Evolutionary conservation across 257 asterid genomes (phyloP).

Genomic region (Rubia yunnanensis): DNA sequence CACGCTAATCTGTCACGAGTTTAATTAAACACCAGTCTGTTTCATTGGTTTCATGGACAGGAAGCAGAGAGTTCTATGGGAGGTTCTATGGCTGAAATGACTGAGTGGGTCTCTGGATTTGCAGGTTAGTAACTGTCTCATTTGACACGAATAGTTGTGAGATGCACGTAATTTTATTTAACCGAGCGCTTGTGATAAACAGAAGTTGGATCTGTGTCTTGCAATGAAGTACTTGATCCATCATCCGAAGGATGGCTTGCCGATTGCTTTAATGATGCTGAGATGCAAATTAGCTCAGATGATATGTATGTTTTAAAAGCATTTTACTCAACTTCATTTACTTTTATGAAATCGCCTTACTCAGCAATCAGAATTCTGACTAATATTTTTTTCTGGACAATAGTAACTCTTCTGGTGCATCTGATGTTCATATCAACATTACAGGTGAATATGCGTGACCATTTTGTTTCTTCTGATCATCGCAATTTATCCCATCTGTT

Average conservation of each 20-base stretch:
- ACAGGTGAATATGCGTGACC: conserved; percentile 29
- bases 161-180: neutral
- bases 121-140: conserved; percentile 23
- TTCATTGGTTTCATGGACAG: conserved; percentile 16
- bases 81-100: conserved; percentile 19
- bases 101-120: conserved; percentile 37
- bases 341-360: conserved; percentile 1
- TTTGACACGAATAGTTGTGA: neutral
- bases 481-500: neutral
- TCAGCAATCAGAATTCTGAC: conserved; percentile 10
- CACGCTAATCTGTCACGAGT: neutral
- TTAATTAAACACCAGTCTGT: neutral
- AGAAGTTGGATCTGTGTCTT: conserved; percentile 24
- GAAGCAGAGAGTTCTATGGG: conserved; percentile 27
- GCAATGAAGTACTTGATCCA: conserved; percentile 49
- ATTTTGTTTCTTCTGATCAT: no score
- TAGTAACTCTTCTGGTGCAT: conserved; percentile 33
- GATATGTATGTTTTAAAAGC: conserved; percentile 43
- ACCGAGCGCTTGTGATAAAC: neutral
- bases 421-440: conserved; percentile 49
- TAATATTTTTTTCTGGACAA: conserved; percentile 15
- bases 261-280: conserved; percentile 58
- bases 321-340: neutral
- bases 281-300: conserved; percentile 27
- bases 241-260: conserved; percentile 82